Base-by-base conservation (phyloP, 2,329 filamentous ascomycete genomes). In the Trichoderma breve region DNA sequence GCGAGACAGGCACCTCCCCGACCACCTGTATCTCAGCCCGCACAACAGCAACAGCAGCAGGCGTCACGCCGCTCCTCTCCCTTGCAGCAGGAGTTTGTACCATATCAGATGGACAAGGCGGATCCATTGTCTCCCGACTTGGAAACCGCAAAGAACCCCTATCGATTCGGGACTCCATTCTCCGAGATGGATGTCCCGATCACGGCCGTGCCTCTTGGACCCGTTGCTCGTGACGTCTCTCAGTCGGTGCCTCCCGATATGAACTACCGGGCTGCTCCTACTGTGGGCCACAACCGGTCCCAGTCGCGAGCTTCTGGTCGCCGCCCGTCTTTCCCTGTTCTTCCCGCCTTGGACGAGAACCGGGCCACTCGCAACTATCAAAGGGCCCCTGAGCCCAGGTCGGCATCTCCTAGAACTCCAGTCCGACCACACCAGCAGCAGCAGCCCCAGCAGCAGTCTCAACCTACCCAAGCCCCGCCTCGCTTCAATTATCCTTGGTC, bases 241-340 rank as follows among this genome's bases (percentile, higher is more conserved):
- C 94, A 97, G 81, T 98, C 95, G 6, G 95, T 98, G 0, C 95
- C 95, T 57, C 95, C 95, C 7, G 91, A 97, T 82, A 97, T 98
- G 94, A 91, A 90, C 79, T 97, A 92, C 84, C 89, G 90, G 36
- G 80, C 84, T 55, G 78, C 80, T 73, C 79, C 79, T 72, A 78
- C 72, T 77, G 80, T 73, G 76, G 72, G 76, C 73, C 74, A 79
- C 75, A 75, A 81, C 39, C 85, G 86, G 30, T 86, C 85, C 55
- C 83, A 86, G 75, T 89, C 87, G 61, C 87, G 88, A 67, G 82
- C 87, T 21, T 90, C 88, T 69, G 83, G 79, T 57, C 88, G 91
- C 68, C 89, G 91, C 3, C 91, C 92, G 0, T 93, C 91, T 6
- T 88, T 93, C 81, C 85, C 87, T 36, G 85, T 90, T 72, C 87